phyloP scores from a whole-genome alignment of 768 basidiomycete species.

The Leccinum fibrillosum region DNA sequence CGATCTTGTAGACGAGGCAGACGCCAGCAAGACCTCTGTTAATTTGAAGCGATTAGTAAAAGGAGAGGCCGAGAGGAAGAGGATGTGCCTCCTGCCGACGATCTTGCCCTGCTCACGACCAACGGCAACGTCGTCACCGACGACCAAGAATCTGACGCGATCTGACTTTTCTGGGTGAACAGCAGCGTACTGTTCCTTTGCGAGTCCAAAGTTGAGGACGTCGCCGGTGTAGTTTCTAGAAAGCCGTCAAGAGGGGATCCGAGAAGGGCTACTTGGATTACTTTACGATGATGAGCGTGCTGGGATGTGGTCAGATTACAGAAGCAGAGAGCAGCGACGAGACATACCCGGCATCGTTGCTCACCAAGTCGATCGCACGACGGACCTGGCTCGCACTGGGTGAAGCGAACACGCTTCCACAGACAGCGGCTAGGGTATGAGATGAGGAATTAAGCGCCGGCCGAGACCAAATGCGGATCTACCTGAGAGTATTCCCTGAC shows the following conservation, averaged over 20 bases:
- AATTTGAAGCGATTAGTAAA: not conserved
- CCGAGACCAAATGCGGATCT: conserved; percentile 1
- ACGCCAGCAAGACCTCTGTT: conserved; percentile 77
- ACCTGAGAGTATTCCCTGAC: conserved; percentile 78
- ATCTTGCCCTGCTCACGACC: conserved; percentile 76
- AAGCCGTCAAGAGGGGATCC: conserved; percentile 4
- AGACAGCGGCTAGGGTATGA: conserved; percentile 61
- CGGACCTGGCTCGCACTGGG: conserved; percentile 85
- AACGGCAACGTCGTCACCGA: conserved; percentile 90
- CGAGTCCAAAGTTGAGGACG: conserved; percentile 87
- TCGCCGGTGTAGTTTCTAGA: conserved; percentile 86
- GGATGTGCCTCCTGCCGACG: conserved; percentile 66
- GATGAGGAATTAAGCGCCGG: not conserved
- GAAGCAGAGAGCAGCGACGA: too few species aligned
- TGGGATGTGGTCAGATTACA: too few species aligned
- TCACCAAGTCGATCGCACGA: conserved; percentile 73
- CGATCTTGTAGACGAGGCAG: conserved; percentile 85
- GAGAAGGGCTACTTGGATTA: conserved; percentile 26
- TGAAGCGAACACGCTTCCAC: conserved; percentile 87
- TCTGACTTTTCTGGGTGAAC: conserved; percentile 64
- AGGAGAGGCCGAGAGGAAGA: conserved; percentile 12
- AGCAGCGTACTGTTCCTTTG: conserved; percentile 79
- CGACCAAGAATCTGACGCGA: conserved; percentile 70
- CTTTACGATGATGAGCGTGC: conserved; percentile 42
- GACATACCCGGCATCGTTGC: conserved; percentile 66